Evolutionary conservation across 2,329 filamentous ascomycete species (phyloP).

Genomic region (Penicillium oxalicum): DNA sequence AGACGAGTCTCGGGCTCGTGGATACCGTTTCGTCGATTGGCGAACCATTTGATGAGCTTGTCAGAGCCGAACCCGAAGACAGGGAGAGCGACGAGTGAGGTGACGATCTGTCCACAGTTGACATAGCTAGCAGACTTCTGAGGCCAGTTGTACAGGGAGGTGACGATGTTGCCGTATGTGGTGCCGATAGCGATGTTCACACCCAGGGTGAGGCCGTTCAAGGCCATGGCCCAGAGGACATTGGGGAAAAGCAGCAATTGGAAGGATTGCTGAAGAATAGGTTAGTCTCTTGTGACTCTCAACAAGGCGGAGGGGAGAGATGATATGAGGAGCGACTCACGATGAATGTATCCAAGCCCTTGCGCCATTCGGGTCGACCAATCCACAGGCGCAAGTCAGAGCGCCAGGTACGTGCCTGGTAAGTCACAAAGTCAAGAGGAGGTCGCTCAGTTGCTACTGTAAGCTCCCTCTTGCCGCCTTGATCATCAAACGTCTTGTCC

Average conservation of each 20-base stretch:
- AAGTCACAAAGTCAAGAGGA: conserved; percentile 34
- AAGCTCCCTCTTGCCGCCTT: conserved; percentile 8
- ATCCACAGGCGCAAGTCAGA: conserved; percentile 38
- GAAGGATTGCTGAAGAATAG: conserved; percentile 21
- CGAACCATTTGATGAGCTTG: conserved; percentile 31
- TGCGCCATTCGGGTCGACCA: conserved; percentile 36
- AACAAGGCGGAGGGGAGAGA: too few species aligned
- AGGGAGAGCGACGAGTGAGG: conserved; percentile 35
- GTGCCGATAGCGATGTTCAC: conserved; percentile 42
- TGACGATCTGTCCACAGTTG: conserved; percentile 38
- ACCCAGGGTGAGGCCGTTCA: conserved; percentile 39
- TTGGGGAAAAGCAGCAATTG: conserved; percentile 38
- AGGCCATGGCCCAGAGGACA: conserved; percentile 38
- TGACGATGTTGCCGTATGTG: conserved; percentile 37
- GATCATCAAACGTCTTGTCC: conserved; percentile 3
- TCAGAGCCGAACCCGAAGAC: conserved; percentile 38
- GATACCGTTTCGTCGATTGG: conserved; percentile 33
- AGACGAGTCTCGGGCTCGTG: conserved; percentile 40
- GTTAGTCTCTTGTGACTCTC: background rate
- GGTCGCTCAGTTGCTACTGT: conserved; percentile 11
- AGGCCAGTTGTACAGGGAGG: conserved; percentile 37
- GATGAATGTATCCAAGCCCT: conserved; percentile 17
- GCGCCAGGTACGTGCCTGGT: conserved; percentile 30
- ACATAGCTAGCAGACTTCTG: conserved; percentile 32
- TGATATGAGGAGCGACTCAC: conserved; percentile 5